Base-by-base conservation (phyloP, 306 rosid species). In the Gynostemma pentaphyllum region DNA sequence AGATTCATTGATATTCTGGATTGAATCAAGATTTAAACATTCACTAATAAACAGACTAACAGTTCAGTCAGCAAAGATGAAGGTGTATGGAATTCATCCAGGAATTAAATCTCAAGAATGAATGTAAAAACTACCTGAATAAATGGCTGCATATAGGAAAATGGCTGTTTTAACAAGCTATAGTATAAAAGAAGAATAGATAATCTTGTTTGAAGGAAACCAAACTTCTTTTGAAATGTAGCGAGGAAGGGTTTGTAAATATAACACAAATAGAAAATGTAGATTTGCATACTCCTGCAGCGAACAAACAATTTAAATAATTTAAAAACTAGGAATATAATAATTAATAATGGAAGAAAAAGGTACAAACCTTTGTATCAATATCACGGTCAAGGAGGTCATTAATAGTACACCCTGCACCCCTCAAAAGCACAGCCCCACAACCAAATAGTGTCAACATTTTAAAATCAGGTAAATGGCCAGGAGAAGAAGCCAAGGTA, bases 301-400 rank as follows among this genome's bases (percentile, higher is more conserved):
- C 26, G 26, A 32, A 42, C 18, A 56, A 12, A 42, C 63, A 11
- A 32, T 56, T 10, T 34, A 19, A 4, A 34, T 24, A 30, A 30
- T 34, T 32, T 22, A 56, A 30, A 56, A 34, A 2, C 16, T 42
- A 13, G 1, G 18, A 12, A 42, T 37, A 36, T 22, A 32, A 59
- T 37, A 22, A 36, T 6, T 12, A n/a, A n/a, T n/a, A n/a, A 5
- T 57, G 64, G 45, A 37, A 59, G 65, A 59, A 59, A 59, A 40
- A 37, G 8, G 65, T 7, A 60, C 42, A 26, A 32, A 80, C 98
- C 88, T 49, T 82, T 48, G 77, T 77, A 73, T 91, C 98, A 66
- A 91, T 88, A 66, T 91, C 94, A 45, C 75, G 88, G 68, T 85
- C 96, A 53, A 91, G 79, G 44, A 92, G 92, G 65, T 91, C 98